Percentiles rank a stretch among this genome's conserved stretches.
Evolutionary conservation across 306 rosid genomes (phyloP).

Genomic region (Astragalus membranaceus): DNA sequence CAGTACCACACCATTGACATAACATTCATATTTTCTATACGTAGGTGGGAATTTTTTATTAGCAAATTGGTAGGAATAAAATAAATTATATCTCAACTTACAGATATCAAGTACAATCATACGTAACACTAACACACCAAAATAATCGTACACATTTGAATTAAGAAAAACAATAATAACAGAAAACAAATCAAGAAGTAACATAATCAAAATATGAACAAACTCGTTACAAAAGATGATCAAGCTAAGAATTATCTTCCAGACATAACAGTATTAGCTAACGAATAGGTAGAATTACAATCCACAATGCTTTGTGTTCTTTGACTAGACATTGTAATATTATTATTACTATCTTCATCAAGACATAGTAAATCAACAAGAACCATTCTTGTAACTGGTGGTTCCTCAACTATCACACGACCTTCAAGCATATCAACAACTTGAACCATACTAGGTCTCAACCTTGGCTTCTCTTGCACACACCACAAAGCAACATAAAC

Average conservation of each 20-base stretch:
- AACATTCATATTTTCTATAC: too few relatives aligned
- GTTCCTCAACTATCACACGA: conserved; percentile 43
- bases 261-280: conserved; percentile 39
- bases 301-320: conserved; percentile 9
- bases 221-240: too few relatives aligned
- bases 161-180: too few relatives aligned
- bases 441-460: conserved; percentile 51
- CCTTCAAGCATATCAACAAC: conserved; percentile 85
- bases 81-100: too few relatives aligned
- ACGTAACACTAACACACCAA: too few relatives aligned
- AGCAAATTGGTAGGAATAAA: too few relatives aligned
- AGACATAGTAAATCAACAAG: conserved; percentile 41
- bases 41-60: too few relatives aligned
- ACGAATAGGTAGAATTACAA: conserved; percentile 25
- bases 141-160: too few relatives aligned
- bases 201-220: too few relatives aligned
- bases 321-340: conserved; percentile 6
- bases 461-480: conserved; percentile 60
- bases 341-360: conserved; percentile 19
- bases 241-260: conserved; percentile 23
- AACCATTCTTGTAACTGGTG: conserved; percentile 59
- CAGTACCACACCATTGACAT: too few relatives aligned
- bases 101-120: too few relatives aligned
- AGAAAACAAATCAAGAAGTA: too few relatives aligned
- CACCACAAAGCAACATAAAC: conserved; percentile 73